Evolutionary conservation across 1,284 basidiomycete genomes (phyloP).

Genomic region (Cutaneotrichosporon sp.): DNA sequence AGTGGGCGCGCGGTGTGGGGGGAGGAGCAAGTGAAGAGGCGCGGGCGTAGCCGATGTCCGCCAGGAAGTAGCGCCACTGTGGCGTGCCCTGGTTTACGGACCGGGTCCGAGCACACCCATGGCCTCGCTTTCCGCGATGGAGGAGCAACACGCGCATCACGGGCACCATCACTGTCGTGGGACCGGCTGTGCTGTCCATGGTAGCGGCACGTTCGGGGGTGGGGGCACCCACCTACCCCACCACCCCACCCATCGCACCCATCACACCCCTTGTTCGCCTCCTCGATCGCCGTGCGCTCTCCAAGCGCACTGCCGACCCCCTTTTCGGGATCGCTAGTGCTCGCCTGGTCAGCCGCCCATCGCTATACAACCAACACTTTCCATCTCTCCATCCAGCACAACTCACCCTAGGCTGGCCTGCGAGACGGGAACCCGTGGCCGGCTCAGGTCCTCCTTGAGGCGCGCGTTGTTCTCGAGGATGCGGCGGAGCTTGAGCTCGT

Average conservation of each 20-base stretch:
- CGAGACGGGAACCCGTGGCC: conserved; percentile 82
- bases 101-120: neutral
- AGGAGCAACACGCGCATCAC: neutral
- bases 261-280: too few relatives aligned
- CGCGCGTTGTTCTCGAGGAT: conserved; percentile 91
- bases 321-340: too few relatives aligned
- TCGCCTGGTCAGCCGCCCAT: neutral
- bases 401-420: conserved; percentile 84
- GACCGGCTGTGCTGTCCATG: too few relatives aligned
- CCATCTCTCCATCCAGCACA: neutral
- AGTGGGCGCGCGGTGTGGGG: neutral
- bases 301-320: too few relatives aligned
- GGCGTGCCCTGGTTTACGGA: neutral
- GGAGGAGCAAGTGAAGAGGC: neutral
- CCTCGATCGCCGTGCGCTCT: too few relatives aligned
- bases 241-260: too few relatives aligned
- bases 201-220: too few relatives aligned
- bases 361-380: too few relatives aligned
- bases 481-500: conserved; percentile 90
- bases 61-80: neutral
- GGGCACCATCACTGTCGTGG: too few relatives aligned
- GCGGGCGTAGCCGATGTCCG: neutral
- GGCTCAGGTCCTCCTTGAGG: conserved; percentile 80
- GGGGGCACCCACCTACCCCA: too few relatives aligned
- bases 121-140: neutral